Conservation (phyloP, 2,329 filamentous ascomycete species). For the Talaromyces sp. region DNA sequence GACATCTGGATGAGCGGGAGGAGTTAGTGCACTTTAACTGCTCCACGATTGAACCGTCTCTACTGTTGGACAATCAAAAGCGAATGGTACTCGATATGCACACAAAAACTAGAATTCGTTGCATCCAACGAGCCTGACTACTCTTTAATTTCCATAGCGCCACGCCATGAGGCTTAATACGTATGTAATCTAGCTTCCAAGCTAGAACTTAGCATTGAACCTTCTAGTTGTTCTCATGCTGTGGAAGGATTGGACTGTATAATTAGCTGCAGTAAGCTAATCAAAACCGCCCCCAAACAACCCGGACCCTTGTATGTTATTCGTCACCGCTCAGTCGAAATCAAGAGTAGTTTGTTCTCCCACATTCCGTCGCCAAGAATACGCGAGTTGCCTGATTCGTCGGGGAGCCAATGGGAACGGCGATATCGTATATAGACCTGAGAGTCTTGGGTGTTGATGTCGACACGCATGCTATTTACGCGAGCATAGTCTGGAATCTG, state of each 20-base stretch:
- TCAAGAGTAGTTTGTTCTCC: background rate
- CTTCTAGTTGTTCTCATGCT: background rate
- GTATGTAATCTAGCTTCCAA: background rate
- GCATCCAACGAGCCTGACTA: background rate
- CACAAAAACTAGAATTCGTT: no score
- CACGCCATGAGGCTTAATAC: background rate
- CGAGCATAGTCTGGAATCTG: background rate
- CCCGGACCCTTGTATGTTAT: background rate
- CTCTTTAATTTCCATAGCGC: background rate
- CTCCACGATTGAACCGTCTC: background rate
- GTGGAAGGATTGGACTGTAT: background rate
- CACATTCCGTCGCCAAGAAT: background rate
- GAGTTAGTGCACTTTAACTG: background rate
- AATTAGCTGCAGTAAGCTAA: background rate
- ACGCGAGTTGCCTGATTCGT: background rate
- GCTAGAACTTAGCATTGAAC: background rate
- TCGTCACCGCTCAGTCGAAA: background rate
- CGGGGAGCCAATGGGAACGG: background rate
- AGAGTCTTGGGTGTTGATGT: background rate
- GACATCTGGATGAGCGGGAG: background rate
- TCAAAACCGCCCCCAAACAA: background rate
- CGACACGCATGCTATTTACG: background rate
- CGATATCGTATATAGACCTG: background rate
- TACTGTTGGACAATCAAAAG: no score
- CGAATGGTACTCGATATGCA: no score